Evolutionary conservation across 1,139 yeast species (phyloP).

Genomic region (Magnusiomyces fungicola): DNA sequence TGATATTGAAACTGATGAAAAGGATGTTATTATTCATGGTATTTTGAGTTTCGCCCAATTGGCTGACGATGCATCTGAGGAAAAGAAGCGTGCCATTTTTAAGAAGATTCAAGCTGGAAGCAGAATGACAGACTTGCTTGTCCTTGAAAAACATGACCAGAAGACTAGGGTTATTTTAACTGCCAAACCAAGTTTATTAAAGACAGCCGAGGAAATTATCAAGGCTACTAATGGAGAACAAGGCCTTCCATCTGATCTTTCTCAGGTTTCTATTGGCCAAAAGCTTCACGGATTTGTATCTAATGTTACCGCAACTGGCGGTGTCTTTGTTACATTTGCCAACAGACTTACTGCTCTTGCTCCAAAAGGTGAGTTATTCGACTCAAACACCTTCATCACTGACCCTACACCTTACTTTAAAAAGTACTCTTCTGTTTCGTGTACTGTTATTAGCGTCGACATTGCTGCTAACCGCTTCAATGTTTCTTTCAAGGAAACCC

Average conservation of each 20-base stretch:
- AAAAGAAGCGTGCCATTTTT: constrained; percentile 62
- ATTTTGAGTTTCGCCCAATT: constrained; percentile 69
- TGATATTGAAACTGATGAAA: constrained; percentile 48
- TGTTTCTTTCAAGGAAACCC: constrained; percentile 12
- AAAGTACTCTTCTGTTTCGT: constrained; percentile 58
- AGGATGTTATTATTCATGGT: constrained; percentile 47
- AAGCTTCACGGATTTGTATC: constrained; percentile 65
- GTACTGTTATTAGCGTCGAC: constrained; percentile 29
- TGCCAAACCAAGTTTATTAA: constrained; percentile 59
- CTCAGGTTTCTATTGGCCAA: constrained; percentile 30
- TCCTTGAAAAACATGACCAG: constrained; percentile 60
- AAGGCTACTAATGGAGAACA: constrained; percentile 23
- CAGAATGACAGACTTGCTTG: constrained; percentile 48
- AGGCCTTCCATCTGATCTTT: constrained; percentile 56
- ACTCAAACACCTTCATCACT: constrained; percentile 41
- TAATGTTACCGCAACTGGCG: constrained; percentile 60
- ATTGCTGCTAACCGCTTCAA: constrained; percentile 8
- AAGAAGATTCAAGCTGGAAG: constrained; percentile 81
- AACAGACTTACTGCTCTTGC: constrained; percentile 78
- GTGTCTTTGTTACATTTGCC: constrained; percentile 78
- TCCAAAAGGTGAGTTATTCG: constrained; percentile 65
- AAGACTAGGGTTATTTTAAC: constrained; percentile 56
- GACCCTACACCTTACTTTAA: constrained; percentile 50
- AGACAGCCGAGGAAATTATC: constrained; percentile 44
- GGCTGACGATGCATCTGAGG: constrained; percentile 73